A percentile compares a stretch with the other conserved stretches of the same genome.
Evolutionary conservation across 2,329 filamentous ascomycete species (phyloP).

Genomic region (Thelonectria blattea): DNA sequence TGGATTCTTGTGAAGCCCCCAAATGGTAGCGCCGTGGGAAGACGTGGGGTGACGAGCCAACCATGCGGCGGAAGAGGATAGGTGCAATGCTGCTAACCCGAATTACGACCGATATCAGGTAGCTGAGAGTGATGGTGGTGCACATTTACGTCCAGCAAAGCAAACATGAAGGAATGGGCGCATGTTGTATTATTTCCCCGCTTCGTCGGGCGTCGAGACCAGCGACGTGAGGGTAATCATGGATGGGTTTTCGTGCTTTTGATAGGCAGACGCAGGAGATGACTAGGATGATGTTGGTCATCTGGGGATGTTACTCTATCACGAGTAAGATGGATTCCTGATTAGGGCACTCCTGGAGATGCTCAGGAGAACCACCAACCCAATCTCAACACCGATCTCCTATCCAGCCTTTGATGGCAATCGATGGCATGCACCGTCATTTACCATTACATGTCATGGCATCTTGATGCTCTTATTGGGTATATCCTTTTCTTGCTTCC

Average conservation of each 20-base stretch:
- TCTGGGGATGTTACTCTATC: not conserved
- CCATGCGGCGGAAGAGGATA: not conserved
- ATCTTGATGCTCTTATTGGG: not conserved
- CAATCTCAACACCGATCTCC: not conserved
- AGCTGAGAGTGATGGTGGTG: not conserved
- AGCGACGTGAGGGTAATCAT: not conserved
- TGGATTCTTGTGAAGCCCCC: not conserved
- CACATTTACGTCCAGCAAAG: not conserved
- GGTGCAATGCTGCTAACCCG: not conserved
- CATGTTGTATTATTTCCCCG: not conserved
- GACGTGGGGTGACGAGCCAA: conserved; percentile 2
- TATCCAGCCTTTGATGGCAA: not conserved
- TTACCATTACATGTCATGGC: not conserved
- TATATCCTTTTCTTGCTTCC: not conserved
- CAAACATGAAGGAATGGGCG: not conserved
- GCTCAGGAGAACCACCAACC: not conserved
- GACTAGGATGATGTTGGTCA: not conserved
- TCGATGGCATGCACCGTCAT: not conserved
- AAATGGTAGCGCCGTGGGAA: not conserved
- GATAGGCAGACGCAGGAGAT: not conserved
- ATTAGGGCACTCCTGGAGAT: not conserved
- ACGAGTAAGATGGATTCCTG: not conserved
- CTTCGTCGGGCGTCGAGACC: not conserved
- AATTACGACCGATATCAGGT: conserved; percentile 1
- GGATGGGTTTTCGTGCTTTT: not conserved